Base-by-base conservation (phyloP, 2,329 filamentous ascomycete genomes). In the Raffaelea ambrosiae region DNA sequence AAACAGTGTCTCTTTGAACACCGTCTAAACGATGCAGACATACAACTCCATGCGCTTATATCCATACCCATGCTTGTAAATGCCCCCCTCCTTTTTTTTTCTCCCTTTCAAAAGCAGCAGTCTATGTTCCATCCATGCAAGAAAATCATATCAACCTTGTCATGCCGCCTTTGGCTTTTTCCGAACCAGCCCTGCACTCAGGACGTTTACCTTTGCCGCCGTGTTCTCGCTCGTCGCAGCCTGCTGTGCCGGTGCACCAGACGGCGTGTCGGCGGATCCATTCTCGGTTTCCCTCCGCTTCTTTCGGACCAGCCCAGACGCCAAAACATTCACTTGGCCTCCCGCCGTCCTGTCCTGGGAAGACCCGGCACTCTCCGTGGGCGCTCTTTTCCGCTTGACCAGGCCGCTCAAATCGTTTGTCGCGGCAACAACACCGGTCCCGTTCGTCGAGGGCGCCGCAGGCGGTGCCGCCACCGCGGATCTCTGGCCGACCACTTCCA, bases 111-210 rank as follows among this genome's bases (percentile, higher is more conserved):
- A n/a, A n/a, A n/a, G n/a, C n/a, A n/a, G n/a, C n/a, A n/a, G n/a
- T n/a, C n/a, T n/a, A n/a, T n/a, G n/a, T n/a, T n/a, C 26, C 26
- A 29, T 29, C 26, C 26, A 29, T 29, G 7, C 26, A 7, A 29
- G 26, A 13, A 29, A 29, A 38, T 38, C 35, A 38, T 38, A 38
- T 33, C 31, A 33, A n/a, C n/a, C n/a, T n/a, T n/a, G n/a, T n/a
- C n/a, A 40, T 29, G 36, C 55, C 22, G 58, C 55, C 59, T 81
- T 83, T 22, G 70, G 62, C 61, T 81, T 83, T 65, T 79, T 81
- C 50, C 71, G 65, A 43, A 78, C 63, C 13, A 73, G 53, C 2
- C 63, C 65, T 19, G 57, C 57, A 22, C 61, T 62, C 8, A 71
- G 58, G 1, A 59, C 61, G 29, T 65, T 67, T 1, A 65, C 62